Conservation (phyloP, 23 red algal genomes). For the Gracilaria domingensis region DNA sequence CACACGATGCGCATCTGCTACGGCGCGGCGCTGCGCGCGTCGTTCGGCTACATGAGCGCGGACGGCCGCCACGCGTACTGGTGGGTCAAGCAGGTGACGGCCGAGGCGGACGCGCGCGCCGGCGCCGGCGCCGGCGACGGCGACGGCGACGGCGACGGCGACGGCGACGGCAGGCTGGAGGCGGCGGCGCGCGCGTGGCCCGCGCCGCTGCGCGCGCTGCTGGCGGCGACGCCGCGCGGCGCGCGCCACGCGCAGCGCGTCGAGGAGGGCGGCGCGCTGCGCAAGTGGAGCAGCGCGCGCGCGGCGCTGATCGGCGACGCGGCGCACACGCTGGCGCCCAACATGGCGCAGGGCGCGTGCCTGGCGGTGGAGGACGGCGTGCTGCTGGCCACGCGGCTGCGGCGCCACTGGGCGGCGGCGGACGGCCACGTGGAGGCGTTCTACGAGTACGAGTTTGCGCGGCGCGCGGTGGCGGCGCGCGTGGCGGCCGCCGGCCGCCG, state of each 20-base stretch:
- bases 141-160: conserved; percentile 18
- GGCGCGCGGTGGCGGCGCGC: conserved; percentile 1
- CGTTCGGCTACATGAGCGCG: conserved; percentile 66
- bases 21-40: conserved; percentile 61
- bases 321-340: conserved; percentile 89
- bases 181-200: conserved; percentile 38
- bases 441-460: conserved; percentile 46
- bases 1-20: conserved; percentile 65
- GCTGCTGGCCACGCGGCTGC: conserved; percentile 60
- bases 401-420: conserved; percentile 32
- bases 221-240: conserved; percentile 21
- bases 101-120: conserved; percentile 7
- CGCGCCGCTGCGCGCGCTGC: conserved; percentile 26
- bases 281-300: conserved; percentile 51
- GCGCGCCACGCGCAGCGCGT: conserved; percentile 59
- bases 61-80: conserved; percentile 58
- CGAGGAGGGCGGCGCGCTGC: conserved; percentile 42
- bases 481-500: not conserved
- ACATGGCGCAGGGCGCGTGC: conserved; percentile 92
- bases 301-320: conserved; percentile 88
- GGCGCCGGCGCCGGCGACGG: conserved; percentile 6
- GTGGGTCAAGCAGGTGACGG: conserved; percentile 66
- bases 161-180: not conserved
- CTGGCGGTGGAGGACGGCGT: conserved; percentile 84
- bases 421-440: conserved; percentile 85